Evolutionary conservation across 2,329 filamentous ascomycete genomes (phyloP).

Genomic region (Alternaria sp.): DNA sequence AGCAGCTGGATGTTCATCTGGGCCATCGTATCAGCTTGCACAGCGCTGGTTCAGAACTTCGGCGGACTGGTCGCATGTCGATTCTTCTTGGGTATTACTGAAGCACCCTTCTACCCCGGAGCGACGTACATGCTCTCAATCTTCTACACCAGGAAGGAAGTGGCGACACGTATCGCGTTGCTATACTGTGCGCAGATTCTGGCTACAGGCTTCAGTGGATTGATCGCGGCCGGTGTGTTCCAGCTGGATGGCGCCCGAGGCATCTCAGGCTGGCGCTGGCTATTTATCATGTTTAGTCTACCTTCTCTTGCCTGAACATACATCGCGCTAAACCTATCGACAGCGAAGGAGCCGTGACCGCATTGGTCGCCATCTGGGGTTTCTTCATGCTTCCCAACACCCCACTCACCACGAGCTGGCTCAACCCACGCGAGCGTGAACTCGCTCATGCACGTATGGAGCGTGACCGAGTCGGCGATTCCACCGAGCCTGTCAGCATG

Average conservation of each 20-base stretch:
- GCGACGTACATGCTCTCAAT: constrained; percentile 67
- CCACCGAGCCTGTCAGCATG: constrained; percentile 31
- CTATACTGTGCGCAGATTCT: constrained; percentile 51
- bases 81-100: constrained; percentile 41
- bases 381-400: constrained; percentile 39
- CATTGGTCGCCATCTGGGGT: constrained; percentile 34
- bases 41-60: constrained; percentile 41
- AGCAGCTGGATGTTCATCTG: constrained; percentile 45
- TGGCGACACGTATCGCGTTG: constrained; percentile 45
- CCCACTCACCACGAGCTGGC: constrained; percentile 52
- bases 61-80: constrained; percentile 40
- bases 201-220: constrained; percentile 52
- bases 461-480: constrained; percentile 57
- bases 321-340: constrained; percentile 1
- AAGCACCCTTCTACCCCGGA: constrained; percentile 62
- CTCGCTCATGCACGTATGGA: constrained; percentile 45
- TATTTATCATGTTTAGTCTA: constrained; percentile 47
- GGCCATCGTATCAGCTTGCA: constrained; percentile 45
- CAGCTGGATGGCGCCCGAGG: constrained; percentile 36
- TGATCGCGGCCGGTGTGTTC: constrained; percentile 51
- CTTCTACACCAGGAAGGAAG: constrained; percentile 66
- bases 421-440: constrained; percentile 55
- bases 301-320: neutral
- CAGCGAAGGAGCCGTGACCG: constrained; percentile 37
- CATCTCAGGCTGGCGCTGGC: constrained; percentile 49